A percentile compares a stretch with the other conserved stretches of the same genome.
phyloP scores from a whole-genome alignment of 2,329 filamentous ascomycete genomes.

The Macroventuria anomochaeta region DNA sequence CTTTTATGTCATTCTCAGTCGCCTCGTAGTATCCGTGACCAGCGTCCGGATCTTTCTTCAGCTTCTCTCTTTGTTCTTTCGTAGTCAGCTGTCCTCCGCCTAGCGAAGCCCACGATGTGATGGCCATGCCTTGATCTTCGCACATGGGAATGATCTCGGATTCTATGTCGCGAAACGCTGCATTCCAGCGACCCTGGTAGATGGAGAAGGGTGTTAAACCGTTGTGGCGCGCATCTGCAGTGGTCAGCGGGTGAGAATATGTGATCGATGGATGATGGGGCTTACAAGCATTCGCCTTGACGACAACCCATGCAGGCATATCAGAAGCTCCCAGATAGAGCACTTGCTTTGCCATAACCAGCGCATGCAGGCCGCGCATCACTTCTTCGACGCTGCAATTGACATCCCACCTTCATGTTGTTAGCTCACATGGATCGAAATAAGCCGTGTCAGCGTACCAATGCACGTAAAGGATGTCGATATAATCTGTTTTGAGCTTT shows the following conservation, averaged over 20 bases:
- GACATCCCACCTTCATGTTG: conserved; percentile 46
- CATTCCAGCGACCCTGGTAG: conserved; percentile 50
- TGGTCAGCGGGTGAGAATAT: background rate
- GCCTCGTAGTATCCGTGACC: conserved; percentile 48
- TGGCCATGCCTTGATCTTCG: conserved; percentile 64
- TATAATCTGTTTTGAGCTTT: conserved; percentile 55
- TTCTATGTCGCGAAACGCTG: conserved; percentile 64
- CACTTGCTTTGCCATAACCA: conserved; percentile 50
- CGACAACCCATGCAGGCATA: conserved; percentile 49
- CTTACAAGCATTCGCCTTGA: conserved; percentile 21
- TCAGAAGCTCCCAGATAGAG: conserved; percentile 53
- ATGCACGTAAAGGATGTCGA: conserved; percentile 58
- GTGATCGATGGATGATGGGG: background rate
- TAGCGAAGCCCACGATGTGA: conserved; percentile 57
- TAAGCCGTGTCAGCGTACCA: conserved; percentile 39
- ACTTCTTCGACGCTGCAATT: conserved; percentile 50
- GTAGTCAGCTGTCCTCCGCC: conserved; percentile 50
- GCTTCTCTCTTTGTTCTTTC: conserved; percentile 39
- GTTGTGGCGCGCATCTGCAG: conserved; percentile 43
- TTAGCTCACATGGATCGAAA: background rate
- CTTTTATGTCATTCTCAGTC: conserved; percentile 56
- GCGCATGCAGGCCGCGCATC: conserved; percentile 48
- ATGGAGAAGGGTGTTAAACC: conserved; percentile 45
- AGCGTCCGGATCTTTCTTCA: conserved; percentile 42
- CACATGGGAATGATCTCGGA: conserved; percentile 70